Evolutionary conservation across 345 rosid species (phyloP).

Genomic region (Viola odorata): DNA sequence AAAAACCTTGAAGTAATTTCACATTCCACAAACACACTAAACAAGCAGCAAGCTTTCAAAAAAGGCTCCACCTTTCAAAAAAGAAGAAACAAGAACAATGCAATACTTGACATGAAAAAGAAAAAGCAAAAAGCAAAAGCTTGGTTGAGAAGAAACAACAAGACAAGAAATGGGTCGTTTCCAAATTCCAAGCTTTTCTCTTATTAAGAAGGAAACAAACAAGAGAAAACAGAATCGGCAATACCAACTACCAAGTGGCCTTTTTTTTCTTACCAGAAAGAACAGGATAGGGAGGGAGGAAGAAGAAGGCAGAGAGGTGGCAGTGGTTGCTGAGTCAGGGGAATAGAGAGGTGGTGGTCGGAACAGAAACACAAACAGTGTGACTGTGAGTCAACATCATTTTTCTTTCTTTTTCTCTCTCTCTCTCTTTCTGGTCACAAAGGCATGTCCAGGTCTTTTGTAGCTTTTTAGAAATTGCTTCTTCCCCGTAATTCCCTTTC

Average conservation of each 20-base stretch:
- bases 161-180: slow-evolving; percentile 9
- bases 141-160: neutral
- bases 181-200: slow-evolving; percentile 13
- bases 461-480: slow-evolving; percentile 14
- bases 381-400: slow-evolving; percentile 43
- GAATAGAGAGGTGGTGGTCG: slow-evolving; percentile 24
- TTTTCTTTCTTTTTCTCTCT: slow-evolving; percentile 25
- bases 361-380: slow-evolving; percentile 25
- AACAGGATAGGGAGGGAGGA: neutral
- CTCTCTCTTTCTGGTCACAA: slow-evolving; percentile 12
- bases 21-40: no score
- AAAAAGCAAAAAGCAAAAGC: no score
- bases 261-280: slow-evolving; percentile 15
- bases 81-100: neutral
- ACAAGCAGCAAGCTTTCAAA: no score
- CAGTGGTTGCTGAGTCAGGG: neutral
- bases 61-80: no score
- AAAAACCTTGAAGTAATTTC: no score
- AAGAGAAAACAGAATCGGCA: neutral
- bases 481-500: slow-evolving; percentile 15
- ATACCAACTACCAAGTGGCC: neutral
- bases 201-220: neutral
- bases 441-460: slow-evolving; percentile 33
- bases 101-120: no score
- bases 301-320: no score